phyloP scores from a whole-genome alignment of 257 asterid species.

The Nicotiana paniculata region DNA sequence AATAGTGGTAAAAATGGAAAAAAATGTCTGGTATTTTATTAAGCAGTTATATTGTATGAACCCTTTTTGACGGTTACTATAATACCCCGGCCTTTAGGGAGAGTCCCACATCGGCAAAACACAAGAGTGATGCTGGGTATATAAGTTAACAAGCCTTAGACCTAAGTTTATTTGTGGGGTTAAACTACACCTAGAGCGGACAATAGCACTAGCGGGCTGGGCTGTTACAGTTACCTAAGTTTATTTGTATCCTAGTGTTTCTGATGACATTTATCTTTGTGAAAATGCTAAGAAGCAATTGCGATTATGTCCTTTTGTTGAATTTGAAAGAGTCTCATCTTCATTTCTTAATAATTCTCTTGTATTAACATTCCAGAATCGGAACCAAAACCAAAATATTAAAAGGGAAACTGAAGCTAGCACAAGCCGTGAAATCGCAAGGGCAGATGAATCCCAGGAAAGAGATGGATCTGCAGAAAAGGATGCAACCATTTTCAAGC shows the following conservation, averaged over 20 bases:
- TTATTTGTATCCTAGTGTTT: neutral
- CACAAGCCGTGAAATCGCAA: constrained; percentile 10
- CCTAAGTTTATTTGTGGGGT: no score
- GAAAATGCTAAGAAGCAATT: neutral
- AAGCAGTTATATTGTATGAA: neutral
- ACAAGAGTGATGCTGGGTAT: no score
- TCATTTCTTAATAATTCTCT: neutral
- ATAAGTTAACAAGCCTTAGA: no score
- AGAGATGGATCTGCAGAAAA: constrained; percentile 17
- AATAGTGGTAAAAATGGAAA: neutral
- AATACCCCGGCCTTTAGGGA: no score
- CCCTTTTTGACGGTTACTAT: neutral
- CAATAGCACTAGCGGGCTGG: no score
- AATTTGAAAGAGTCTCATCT: neutral
- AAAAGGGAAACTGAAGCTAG: constrained; percentile 15
- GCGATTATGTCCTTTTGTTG: neutral
- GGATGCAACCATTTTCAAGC: constrained; percentile 13
- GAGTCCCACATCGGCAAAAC: no score
- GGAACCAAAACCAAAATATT: neutral
- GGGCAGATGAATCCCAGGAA: constrained; percentile 21
- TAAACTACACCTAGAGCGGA: no score
- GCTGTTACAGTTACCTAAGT: neutral
- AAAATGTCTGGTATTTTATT: neutral
- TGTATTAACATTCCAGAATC: neutral
- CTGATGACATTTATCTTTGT: neutral